Evolutionary conservation across 1,284 basidiomycete genomes (phyloP).

Genomic region (Lentinus polychrous): DNA sequence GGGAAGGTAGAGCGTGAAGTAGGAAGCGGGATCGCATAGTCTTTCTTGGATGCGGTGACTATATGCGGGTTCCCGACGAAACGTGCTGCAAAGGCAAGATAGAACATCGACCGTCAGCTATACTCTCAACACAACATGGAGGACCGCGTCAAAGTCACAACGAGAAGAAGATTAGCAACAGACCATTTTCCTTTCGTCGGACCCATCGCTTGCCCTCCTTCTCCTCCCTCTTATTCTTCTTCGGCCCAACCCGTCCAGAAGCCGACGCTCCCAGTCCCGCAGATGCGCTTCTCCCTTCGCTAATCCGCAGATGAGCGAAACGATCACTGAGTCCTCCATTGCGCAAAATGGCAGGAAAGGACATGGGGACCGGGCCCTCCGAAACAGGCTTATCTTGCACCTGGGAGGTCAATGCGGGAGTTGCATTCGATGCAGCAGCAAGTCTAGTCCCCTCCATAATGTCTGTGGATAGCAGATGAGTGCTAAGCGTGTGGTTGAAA

Average conservation of each 20-base stretch:
- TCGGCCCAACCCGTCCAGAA: slow-evolving; percentile 14
- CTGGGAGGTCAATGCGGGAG: no score
- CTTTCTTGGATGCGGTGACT: slow-evolving; percentile 47
- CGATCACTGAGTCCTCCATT: slow-evolving; percentile 44
- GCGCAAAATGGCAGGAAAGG: slow-evolving; percentile 64
- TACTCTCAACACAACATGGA: not conserved
- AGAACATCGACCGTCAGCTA: not conserved
- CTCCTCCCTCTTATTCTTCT: slow-evolving; percentile 41
- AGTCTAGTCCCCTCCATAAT: no score
- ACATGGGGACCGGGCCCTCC: slow-evolving; percentile 43
- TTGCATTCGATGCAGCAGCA: no score
- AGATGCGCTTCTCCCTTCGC: not conserved
- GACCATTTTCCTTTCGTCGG: slow-evolving; percentile 71
- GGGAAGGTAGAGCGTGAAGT: slow-evolving; percentile 57
- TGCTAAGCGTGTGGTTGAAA: no score
- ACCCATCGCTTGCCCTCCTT: slow-evolving; percentile 74
- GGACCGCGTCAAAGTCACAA: no score
- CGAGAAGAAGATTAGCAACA: slow-evolving; percentile 13
- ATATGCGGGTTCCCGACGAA: slow-evolving; percentile 70
- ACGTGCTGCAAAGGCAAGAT: slow-evolving; percentile 39
- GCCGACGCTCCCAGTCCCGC: slow-evolving; percentile 11
- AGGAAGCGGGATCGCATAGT: slow-evolving; percentile 43
- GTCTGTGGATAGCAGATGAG: no score
- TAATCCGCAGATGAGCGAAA: slow-evolving; percentile 42
- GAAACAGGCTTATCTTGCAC: no score